Evolutionary conservation across 2,329 filamentous ascomycete genomes (phyloP), one percentile per base, ranked within the genome.

Genomic region (Pseudogymnoascus sp.): DNA sequence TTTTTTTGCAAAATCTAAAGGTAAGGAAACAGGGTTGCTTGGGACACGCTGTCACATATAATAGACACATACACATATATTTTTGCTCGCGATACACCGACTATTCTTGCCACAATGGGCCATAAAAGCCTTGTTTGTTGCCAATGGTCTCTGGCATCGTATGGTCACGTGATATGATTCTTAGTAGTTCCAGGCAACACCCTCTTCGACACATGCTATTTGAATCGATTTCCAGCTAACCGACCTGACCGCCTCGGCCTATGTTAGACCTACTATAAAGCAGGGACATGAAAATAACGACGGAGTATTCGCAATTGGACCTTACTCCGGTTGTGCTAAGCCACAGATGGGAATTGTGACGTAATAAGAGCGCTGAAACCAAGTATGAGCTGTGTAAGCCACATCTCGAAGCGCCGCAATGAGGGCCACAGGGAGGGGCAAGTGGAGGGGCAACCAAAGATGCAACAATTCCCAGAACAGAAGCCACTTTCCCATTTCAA

Each of bases 361-460:
- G 49, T 55, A 33, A 55, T 55, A 7, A 5, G 5, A 5, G 9
- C 23, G 9, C 49, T 55, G 49, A 55, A 55, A 55, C 49, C 49
- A 55, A 55, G 49, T 52, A 16, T 52, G 49, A 55, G 49, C 28
- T 31, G 28, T 52, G 11, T 52, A 28, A 55, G 49, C 49, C 49
- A 55, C 49, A 55, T 12, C 49, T 33, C 16, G 11, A 31, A 35
- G 49, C 28, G 49, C 49, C 49, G 49, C 49, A 55, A 52, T 33
- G 28, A 33, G 49, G 28, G 28, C 28, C 49, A 55, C 12, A 14
- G 9, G 25, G 45, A 55, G 28, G 49, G 49, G 28, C 28, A 55
- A 18, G 5, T 33, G 49, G 28, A 55, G 49, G 49, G 49, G 49
- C 49, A 55, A 33, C 49, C 49, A 55, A 35, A 55, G 25, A 33